Base-by-base conservation (phyloP, 164 flowering plant genomes). In the Macadamia integrifolia region DNA sequence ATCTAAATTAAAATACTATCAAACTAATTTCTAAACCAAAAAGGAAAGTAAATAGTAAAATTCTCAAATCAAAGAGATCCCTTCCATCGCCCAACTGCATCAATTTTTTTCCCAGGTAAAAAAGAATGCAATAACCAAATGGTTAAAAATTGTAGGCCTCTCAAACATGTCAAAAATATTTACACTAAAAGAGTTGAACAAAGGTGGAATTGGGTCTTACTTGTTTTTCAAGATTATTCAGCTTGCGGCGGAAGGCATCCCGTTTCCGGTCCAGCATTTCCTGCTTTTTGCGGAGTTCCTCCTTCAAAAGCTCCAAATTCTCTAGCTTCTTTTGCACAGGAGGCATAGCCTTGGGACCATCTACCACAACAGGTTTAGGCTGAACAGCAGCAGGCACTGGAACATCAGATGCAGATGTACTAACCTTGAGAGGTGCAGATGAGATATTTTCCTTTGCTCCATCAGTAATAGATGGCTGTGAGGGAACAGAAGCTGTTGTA, bases 221-320 rank as follows among this genome's bases (percentile, higher is more conserved):
- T 72, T 89, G 90, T 80, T 88, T 91, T 77, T 86, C 83, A 69
- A 92, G 84, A 72, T 79, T 89, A 69, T 81, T 78, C 82, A 94
- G 80, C 80, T 83, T 78, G 15, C 79, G 92, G 42, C 81, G 78
- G 76, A 92, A 92, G 68, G 85, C 93, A 79, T 78, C 89, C 43
- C 95, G 85, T 77, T 90, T 93, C 79, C 81, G 87, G 53, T 87
- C 97, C 75, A 93, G 83, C 87, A 88, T 71, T 77, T 89, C 93
- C 82, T 87, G 98, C 77, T 93, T 94, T 76, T 80, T 80, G 31
- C 97, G 96, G 11, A 92, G 84, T 71, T 91, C 96, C 76, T 90
- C 96, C 78, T 86, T 92, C 75, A 94, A 70, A 69, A 77, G 75
- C 81, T 88, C 92, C 66, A 88, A 73, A 65, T 43, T 86, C 74